Percentiles rank a stretch among this genome's conserved stretches.
These are phyloP conservation scores for Choiromyces venosus DNA, from an alignment of 495 filamentous ascomycete species.

Conservation along the genomic window DNA sequence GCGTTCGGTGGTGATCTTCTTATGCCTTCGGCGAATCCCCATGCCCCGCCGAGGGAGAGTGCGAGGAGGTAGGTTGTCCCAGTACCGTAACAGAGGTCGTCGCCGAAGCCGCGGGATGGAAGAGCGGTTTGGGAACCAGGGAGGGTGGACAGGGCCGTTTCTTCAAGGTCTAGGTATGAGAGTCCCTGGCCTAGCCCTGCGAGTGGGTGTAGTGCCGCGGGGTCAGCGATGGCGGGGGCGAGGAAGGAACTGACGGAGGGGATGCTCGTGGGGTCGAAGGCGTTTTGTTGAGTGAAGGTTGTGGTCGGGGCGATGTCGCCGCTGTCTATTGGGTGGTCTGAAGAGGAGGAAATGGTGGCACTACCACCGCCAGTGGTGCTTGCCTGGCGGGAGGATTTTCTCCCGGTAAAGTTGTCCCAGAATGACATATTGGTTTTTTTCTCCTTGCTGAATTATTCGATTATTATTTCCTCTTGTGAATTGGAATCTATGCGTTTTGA, in stretches of 20 bases:
- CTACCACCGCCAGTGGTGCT: neutral
- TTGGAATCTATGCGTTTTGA: neutral
- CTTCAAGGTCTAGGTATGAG: slow-evolving; percentile 90
- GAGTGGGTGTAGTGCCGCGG: slow-evolving; percentile 83
- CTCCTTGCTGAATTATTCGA: neutral
- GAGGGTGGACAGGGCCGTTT: slow-evolving; percentile 79
- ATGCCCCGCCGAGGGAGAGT: slow-evolving; percentile 78
- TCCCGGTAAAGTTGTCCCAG: slow-evolving; percentile 34
- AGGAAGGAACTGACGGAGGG: slow-evolving; percentile 30
- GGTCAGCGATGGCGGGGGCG: slow-evolving; percentile 62
- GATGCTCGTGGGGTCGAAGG: slow-evolving; percentile 22
- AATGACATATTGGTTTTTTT: slow-evolving; percentile 23
- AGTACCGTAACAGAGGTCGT: slow-evolving; percentile 96
- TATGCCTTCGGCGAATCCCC: slow-evolving; percentile 85
- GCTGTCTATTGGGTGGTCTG: slow-evolving; percentile 25
- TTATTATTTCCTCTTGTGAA: neutral
- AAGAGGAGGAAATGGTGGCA: neutral
- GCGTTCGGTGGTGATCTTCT: slow-evolving; percentile 63
- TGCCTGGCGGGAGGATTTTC: slow-evolving; percentile 7
- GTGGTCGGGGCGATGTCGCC: slow-evolving; percentile 35
- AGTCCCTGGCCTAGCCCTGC: slow-evolving; percentile 86
- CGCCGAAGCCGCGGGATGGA: slow-evolving; percentile 92
- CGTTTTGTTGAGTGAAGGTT: slow-evolving; percentile 18
- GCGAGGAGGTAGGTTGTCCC: slow-evolving; percentile 86
- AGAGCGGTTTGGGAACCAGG: slow-evolving; percentile 78